Percentiles rank a stretch among this genome's conserved stretches.
phyloP scores from a whole-genome alignment of 495 filamentous ascomycete species.

The Mytilinidion resinicola region DNA sequence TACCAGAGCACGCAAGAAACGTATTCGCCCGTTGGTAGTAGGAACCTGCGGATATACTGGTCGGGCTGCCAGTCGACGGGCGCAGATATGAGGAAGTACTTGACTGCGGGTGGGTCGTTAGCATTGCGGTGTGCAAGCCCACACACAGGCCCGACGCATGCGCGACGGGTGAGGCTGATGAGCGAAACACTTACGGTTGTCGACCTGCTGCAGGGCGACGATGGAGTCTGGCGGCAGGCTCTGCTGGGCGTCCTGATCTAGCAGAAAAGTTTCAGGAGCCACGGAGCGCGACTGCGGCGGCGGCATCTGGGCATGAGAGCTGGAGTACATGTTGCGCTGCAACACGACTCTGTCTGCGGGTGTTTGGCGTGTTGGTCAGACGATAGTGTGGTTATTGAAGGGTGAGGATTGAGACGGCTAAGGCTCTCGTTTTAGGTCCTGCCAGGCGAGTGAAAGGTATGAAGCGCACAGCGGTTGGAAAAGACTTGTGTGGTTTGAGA shows the following conservation, averaged over 20 bases:
- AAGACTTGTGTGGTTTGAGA: conserved; percentile 29
- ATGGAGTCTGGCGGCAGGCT: conserved; percentile 92
- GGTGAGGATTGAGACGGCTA: conserved; percentile 26
- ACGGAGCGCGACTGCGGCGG: conserved; percentile 56
- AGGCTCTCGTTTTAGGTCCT: conserved; percentile 31
- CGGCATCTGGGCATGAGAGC: conserved; percentile 48
- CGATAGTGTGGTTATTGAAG: conserved; percentile 4
- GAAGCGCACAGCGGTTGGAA: conserved; percentile 34
- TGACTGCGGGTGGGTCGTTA: conserved; percentile 55
- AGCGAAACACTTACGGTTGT: conserved; percentile 70
- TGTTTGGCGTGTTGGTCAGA: conserved; percentile 19
- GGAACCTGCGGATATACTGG: conserved; percentile 91
- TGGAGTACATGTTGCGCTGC: conserved; percentile 37
- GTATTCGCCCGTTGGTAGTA: conserved; percentile 95
- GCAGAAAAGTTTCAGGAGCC: conserved; percentile 90
- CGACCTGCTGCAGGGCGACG: conserved; percentile 95
- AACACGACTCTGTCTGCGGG: conserved; percentile 23
- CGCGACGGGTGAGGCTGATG: conserved; percentile 6
- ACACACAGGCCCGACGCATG: conserved; percentile 12
- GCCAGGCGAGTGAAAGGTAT: conserved; percentile 27
- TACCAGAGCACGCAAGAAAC: conserved; percentile 96
- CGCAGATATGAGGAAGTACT: conserved; percentile 98
- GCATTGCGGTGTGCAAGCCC: conserved; percentile 15
- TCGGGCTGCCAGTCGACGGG: conserved; percentile 97
- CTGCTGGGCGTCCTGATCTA: conserved; percentile 92